Percentiles rank a stretch among this genome's conserved stretches.
phyloP scores from a whole-genome alignment of 148 eudicot genomes.

The Fagopyrum homotropicum region DNA sequence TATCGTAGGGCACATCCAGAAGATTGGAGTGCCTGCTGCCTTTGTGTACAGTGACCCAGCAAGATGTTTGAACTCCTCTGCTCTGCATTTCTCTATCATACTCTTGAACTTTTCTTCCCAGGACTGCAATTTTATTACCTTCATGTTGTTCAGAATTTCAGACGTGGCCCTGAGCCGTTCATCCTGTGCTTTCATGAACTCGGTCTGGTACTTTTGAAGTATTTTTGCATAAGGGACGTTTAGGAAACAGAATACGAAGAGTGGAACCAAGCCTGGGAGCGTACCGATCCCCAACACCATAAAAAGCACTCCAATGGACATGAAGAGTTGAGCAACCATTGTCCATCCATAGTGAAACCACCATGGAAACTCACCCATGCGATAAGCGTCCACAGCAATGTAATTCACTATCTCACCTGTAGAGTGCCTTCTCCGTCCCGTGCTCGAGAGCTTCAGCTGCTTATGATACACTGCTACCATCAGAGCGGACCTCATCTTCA shows the following conservation, averaged over 20 bases:
- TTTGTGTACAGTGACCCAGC: slow-evolving; percentile 25
- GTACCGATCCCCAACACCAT: slow-evolving; percentile 42
- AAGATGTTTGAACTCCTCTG: slow-evolving; percentile 45
- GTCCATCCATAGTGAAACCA: slow-evolving; percentile 50
- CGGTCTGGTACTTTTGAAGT: slow-evolving; percentile 39
- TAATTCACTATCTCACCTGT: slow-evolving; percentile 57
- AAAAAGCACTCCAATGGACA: slow-evolving; percentile 29
- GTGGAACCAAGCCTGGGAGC: slow-evolving; percentile 46
- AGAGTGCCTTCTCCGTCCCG: slow-evolving; percentile 48
- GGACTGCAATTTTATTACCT: slow-evolving; percentile 58
- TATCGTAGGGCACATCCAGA: slow-evolving; percentile 57
- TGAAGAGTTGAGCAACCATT: slow-evolving; percentile 28
- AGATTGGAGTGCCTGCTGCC: slow-evolving; percentile 32
- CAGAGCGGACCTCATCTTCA: slow-evolving; percentile 61
- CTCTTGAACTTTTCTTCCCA: slow-evolving; percentile 62
- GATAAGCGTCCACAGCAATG: slow-evolving; percentile 57
- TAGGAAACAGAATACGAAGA: slow-evolving; percentile 37
- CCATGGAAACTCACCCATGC: slow-evolving; percentile 54
- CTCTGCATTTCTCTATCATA: slow-evolving; percentile 33
- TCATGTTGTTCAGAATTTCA: slow-evolving; percentile 56
- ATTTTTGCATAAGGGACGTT: slow-evolving; percentile 34
- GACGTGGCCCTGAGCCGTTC: slow-evolving; percentile 47
- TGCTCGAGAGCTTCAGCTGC: slow-evolving; percentile 47
- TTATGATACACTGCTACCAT: slow-evolving; percentile 61
- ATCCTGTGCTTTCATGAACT: slow-evolving; percentile 52